Base-by-base conservation (phyloP, 2,329 filamentous ascomycete species). In the Sporothrix mexicana region DNA sequence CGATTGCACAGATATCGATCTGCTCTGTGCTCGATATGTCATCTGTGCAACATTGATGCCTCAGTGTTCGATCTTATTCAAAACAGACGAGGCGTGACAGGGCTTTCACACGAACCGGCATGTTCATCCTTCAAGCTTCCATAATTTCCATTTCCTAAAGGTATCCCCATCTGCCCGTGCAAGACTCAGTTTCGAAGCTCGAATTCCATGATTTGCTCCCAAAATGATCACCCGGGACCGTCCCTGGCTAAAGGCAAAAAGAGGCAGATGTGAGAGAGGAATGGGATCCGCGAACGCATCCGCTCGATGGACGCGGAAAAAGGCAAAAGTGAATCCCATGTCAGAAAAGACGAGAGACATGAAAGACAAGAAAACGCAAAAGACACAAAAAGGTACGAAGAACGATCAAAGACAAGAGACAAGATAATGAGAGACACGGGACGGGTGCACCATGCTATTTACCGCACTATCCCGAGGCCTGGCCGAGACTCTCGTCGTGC, bases 211-310 rank as follows among this genome's bases (percentile, higher is more conserved):
- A 61, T 61, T n/a, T 30, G 9, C 25, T 10, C 12, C 20, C 20
- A 49, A 67, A 51, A 36, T 10, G 62, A 67, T 67, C 62, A 43
- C 15, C 62, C 23, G 12, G 62, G 66, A n/a, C 49, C 66, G 23
- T 69, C 49, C 17, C 66, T 69, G 25, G 47, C 64, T 49, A 53
- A 55, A 69, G 23, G 17, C 45, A 53, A 25, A 41, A 36, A 36
- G n/a, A 13, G 23, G 25, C 45, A 53, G 23, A 41, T 8, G 6
- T 41, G 23, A 53, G 17, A 30, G 23, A 36, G 30, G 15, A 20
- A 15, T 53, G 13, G 13, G 47, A 69, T 69, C 66, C 47, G 23
- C 49, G 25, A 64, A 64, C 61, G 41, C 41, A 64, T 64, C 41
- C 41, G n/a, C 30, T 43, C 3, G 41, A 17, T 12, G 61, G 41